phyloP scores from a whole-genome alignment of 2,329 filamentous ascomycete species.

The Fusarium buharicum region DNA sequence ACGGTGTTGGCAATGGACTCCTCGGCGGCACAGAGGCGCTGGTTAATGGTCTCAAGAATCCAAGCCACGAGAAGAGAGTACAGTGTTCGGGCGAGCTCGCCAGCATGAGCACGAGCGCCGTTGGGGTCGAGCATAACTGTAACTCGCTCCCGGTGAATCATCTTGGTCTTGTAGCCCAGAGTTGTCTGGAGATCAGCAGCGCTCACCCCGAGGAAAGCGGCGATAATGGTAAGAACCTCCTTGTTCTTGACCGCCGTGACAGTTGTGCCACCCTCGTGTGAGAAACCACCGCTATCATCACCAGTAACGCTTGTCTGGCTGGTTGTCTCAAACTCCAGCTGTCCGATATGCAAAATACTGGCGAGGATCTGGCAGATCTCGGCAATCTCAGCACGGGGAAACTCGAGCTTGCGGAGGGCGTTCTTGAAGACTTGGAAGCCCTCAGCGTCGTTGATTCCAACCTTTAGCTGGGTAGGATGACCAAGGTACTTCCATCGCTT shows the following conservation, averaged over 20 bases:
- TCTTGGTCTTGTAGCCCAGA: constrained; percentile 95
- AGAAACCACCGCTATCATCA: constrained; percentile 95
- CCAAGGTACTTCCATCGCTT: constrained; percentile 97
- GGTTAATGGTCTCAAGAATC: constrained; percentile 92
- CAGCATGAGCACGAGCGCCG: constrained; percentile 89
- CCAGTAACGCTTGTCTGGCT: constrained; percentile 80
- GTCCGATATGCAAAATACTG: constrained; percentile 94
- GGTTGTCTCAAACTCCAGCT: constrained; percentile 90
- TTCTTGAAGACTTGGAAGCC: constrained; percentile 99
- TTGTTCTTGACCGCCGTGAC: constrained; percentile 93
- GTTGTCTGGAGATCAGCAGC: constrained; percentile 85
- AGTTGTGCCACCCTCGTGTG: constrained; percentile 89
- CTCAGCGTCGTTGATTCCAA: constrained; percentile 94
- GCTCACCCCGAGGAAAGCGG: constrained; percentile 92
- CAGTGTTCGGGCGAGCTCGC: constrained; percentile 90
- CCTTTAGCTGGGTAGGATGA: constrained; percentile 95
- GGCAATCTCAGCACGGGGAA: constrained; percentile 90
- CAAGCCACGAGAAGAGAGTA: constrained; percentile 95
- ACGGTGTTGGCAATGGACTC: constrained; percentile 93
- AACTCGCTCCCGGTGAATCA: constrained; percentile 94
- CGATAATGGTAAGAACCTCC: constrained; percentile 84
- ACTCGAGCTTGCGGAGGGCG: constrained; percentile 91
- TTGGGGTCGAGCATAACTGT: constrained; percentile 96
- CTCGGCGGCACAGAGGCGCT: constrained; percentile 85
- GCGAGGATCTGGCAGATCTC: constrained; percentile 97